Evolutionary conservation across 2,329 filamentous ascomycete genomes (phyloP).

Genomic region (Penicillium sp.): DNA sequence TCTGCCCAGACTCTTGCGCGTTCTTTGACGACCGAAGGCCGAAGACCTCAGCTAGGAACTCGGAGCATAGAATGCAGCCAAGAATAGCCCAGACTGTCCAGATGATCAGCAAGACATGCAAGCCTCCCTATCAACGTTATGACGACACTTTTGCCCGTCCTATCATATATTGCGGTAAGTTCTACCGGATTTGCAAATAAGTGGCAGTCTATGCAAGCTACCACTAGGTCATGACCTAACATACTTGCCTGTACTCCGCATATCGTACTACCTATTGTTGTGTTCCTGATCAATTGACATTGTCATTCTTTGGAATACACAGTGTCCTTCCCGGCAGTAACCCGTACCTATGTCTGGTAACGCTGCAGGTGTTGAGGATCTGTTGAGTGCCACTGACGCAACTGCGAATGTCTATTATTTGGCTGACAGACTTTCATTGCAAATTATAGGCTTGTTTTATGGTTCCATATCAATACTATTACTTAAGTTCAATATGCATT

Average conservation of each 20-base stretch:
- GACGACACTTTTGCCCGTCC: not conserved
- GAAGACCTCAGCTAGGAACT: not conserved
- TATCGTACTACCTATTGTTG: not conserved
- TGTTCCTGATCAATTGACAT: not conserved
- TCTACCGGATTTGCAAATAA: not conserved
- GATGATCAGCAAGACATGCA: conserved; percentile 13
- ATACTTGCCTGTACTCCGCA: conserved; percentile 10
- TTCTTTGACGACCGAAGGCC: not conserved
- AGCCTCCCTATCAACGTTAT: not conserved
- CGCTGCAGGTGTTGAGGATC: not conserved
- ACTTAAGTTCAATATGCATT: not conserved
- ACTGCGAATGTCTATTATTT: not conserved
- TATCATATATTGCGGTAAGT: not conserved
- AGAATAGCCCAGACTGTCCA: not conserved
- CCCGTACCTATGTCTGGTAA: not conserved
- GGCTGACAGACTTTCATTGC: not conserved
- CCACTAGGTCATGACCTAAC: conserved; percentile 6
- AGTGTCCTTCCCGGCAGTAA: not conserved
- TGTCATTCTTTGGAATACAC: conserved; percentile 8
- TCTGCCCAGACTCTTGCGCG: conserved; percentile 14
- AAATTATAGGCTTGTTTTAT: not conserved
- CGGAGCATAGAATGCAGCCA: not conserved
- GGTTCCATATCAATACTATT: not conserved
- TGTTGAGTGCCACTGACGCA: not conserved
- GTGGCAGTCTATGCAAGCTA: conserved; percentile 2